Evolutionary conservation across 495 filamentous ascomycete species (phyloP), one percentile per base, ranked within the genome.

Genomic region (Neurospora sp.): DNA sequence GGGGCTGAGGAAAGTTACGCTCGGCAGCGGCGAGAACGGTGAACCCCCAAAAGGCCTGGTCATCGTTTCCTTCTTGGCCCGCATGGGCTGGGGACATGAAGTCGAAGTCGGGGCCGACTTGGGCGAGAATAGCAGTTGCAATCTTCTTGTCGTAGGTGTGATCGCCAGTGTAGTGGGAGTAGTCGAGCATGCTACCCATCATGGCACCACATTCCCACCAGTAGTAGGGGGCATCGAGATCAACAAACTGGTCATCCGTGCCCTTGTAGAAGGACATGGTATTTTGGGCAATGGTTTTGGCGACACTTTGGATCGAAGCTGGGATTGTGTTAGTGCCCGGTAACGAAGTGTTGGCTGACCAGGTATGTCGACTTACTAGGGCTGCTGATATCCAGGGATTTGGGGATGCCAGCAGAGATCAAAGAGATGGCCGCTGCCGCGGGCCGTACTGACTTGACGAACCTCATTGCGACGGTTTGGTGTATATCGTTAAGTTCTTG

Each of bases 101-200:
- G 68, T 91, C 85, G 40, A 84, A 83, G 31, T 88, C 79, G 1
- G 87, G 85, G 0, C 91, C 91, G n/a, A 85, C 86, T 78, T 84
- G 88, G 77, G 83, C 89, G 1, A 92, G 75, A 35, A 97, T 76
- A 0, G 86, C 94, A 72, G 91, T 87, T 22, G 80, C 87, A 20
- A 91, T 89, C 22, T 89, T 83, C 47, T 89, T 81, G 79, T 94
- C 94, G 82, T 92, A 97, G 53, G 81, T 86, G 7, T 82, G 82
- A 77, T 97, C 94, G 9, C 89, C 89, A 0, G 93, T 96, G 78
- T 91, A 93, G 78, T 89, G 92, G 80, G 90, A 94, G 79, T 98
- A 97, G 77, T 97, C 90, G 41, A 97, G 81, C 78, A 98, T 83
- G 3, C 88, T 80, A 59, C 88, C 89, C 84, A 91, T 93, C 78